These are phyloP conservation scores for Candida sanyaensis DNA, from an alignment of 1,139 yeast species.

Conservation along the genomic window DNA sequence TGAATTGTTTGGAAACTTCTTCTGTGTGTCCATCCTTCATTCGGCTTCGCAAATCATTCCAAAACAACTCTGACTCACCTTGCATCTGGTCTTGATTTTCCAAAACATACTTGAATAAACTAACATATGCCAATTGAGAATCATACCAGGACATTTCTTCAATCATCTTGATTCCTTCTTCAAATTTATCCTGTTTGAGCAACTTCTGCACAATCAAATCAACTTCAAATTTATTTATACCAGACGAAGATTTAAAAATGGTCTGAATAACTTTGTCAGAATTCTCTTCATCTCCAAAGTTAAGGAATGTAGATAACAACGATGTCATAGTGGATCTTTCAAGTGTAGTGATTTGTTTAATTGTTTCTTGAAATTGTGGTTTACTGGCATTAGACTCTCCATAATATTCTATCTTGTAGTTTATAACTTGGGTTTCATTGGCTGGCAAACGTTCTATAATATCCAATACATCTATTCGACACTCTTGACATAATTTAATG, in stretches of 20 bases:
- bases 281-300: conserved; percentile 27
- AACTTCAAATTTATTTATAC: conserved; percentile 27
- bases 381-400: conserved; percentile 13
- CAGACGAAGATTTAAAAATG: conserved; percentile 27
- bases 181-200: conserved; percentile 24
- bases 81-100: conserved; percentile 2
- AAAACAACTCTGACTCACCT: not conserved
- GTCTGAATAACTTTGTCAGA: conserved; percentile 32
- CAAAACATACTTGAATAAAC: conserved; percentile 20
- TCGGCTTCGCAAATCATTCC: not conserved
- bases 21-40: not conserved
- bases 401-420: conserved; percentile 17
- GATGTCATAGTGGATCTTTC: conserved; percentile 35
- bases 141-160: conserved; percentile 19
- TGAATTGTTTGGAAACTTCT: not conserved
- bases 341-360: conserved; percentile 30
- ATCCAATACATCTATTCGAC: not conserved
- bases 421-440: conserved; percentile 9
- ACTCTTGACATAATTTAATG: not conserved
- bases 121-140: conserved; percentile 28
- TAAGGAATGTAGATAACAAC: conserved; percentile 32
- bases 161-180: conserved; percentile 25
- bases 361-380: conserved; percentile 20
- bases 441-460: not conserved
- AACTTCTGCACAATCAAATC: conserved; percentile 28